Evolutionary conservation across 305 asterid species (phyloP).

Genomic region (Solanum chacoense): DNA sequence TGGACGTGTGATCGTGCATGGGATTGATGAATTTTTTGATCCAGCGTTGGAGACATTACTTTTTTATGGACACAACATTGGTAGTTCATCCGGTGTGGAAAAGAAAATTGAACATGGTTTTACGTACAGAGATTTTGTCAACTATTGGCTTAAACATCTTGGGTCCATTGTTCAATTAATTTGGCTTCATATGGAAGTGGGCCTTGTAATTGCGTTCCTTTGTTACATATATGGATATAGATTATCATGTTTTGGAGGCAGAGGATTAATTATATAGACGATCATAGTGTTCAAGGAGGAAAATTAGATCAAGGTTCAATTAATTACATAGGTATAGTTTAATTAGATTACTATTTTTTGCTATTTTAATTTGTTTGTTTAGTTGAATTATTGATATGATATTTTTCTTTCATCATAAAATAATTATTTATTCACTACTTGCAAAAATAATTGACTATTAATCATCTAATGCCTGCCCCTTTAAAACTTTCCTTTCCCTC

Average conservation of each 20-base stretch:
- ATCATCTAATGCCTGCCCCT: neutral
- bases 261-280: too few species aligned
- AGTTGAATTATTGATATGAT: neutral
- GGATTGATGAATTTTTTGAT: neutral
- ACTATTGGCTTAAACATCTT: neutral
- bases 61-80: neutral
- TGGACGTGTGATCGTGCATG: neutral
- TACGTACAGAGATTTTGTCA: neutral
- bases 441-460: neutral
- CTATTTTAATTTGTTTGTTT: neutral
- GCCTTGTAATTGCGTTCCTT: neutral
- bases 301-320: neutral
- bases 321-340: neutral
- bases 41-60: neutral
- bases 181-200: neutral
- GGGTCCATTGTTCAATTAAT: neutral
- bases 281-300: neutral
- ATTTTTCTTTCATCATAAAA: neutral
- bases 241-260: neutral
- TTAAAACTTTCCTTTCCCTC: neutral
- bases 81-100: neutral
- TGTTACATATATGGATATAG: neutral
- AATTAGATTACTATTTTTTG: neutral
- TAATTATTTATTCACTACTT: neutral
- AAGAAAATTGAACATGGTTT: neutral